A percentile compares a stretch with the other conserved stretches of the same genome.
These are phyloP conservation scores for Sphagnum tenellum DNA, from an alignment of 225 moss, liverwort and hornwort genomes.

Conservation along the genomic window DNA sequence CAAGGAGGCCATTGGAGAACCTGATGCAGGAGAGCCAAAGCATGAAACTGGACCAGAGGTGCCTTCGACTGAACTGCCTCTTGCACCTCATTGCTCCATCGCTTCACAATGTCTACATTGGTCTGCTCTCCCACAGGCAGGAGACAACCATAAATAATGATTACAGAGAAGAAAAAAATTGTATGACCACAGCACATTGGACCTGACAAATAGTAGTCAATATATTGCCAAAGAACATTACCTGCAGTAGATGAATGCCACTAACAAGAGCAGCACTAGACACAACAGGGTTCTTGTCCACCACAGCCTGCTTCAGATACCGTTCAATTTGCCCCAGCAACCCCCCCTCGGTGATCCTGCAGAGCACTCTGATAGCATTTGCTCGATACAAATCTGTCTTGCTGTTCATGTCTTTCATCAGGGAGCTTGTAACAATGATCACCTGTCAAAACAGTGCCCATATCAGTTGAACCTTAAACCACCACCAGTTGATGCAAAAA, in stretches of 20 bases:
- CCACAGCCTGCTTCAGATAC: conserved; percentile 88
- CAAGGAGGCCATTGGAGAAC: conserved; percentile 7
- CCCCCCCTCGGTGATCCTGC: conserved; percentile 82
- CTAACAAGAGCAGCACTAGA: conserved; percentile 90
- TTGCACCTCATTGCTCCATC: conserved; percentile 93
- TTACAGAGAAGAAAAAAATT: too few relatives aligned
- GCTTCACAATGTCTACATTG: conserved; percentile 88
- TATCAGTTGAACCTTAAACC: conserved; percentile 5
- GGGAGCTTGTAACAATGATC: conserved; percentile 84
- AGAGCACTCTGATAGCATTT: conserved; percentile 78
- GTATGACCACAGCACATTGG: background rate
- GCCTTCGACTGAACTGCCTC: conserved; percentile 86
- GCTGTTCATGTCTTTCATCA: conserved; percentile 98
- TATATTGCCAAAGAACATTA: background rate
- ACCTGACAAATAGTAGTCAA: background rate
- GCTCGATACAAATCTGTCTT: conserved; percentile 83
- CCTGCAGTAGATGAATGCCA: conserved; percentile 82
- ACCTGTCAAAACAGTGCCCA: conserved; percentile 37
- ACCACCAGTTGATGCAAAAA: too few relatives aligned
- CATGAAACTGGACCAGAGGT: conserved; percentile 82
- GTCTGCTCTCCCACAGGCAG: conserved; percentile 24
- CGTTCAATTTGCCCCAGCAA: conserved; percentile 84
- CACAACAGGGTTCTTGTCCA: conserved; percentile 80
- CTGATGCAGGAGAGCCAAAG: conserved; percentile 83
- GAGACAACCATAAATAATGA: too few relatives aligned